Base-by-base conservation (phyloP, 192 early-diverging fungal species). In the Gryganskiella cystojenkinii region DNA sequence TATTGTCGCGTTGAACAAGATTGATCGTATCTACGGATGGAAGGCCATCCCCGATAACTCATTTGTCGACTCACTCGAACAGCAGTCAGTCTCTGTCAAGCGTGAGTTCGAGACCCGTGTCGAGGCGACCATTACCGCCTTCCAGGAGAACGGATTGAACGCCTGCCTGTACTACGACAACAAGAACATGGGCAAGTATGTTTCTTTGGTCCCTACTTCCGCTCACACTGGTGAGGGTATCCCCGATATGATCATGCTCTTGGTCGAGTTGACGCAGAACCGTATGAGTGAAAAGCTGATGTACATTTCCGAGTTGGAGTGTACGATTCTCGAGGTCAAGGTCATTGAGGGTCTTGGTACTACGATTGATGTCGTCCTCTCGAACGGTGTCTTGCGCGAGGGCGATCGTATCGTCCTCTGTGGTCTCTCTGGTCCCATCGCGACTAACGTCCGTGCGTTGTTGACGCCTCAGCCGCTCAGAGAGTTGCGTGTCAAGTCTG, bases 311-410 rank as follows among this genome's bases (percentile, higher is more conserved):
- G 95, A 96, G 83, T 83, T 98, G 27, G 95, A 98, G 85, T 97
- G 96, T 88, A 98, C 98, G 20, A 96, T 99, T 42, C 80, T 99
- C 64, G 98, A 99, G 88, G 98, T 99, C 71, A 99, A 99, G 88
- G 97, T 97, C 14, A 90, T 98, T 74, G 98, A 99, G 85, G 98
- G 98, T 72, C 88, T 96, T 46, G 97, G 97, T 61, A 99, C 96
- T 0, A 98, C 98, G 3, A 95, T 98, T 57, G 98, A 99, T 83
- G 97, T 98, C 27, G 85, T 99, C 27, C 86, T 99, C 45, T 95
- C 94, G 9, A 99, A 99, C 85, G 95, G 95, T 79, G 90, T 95
- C 43, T 81, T 99, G 67, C 87, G 92, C 65, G 96, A 99, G 86
- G 96, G 97, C 40, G 98, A 99, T 79, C 89, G 92, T 43, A 98